phyloP scores from a whole-genome alignment of 2,329 filamentous ascomycete species.

The Penicillium sp. region DNA sequence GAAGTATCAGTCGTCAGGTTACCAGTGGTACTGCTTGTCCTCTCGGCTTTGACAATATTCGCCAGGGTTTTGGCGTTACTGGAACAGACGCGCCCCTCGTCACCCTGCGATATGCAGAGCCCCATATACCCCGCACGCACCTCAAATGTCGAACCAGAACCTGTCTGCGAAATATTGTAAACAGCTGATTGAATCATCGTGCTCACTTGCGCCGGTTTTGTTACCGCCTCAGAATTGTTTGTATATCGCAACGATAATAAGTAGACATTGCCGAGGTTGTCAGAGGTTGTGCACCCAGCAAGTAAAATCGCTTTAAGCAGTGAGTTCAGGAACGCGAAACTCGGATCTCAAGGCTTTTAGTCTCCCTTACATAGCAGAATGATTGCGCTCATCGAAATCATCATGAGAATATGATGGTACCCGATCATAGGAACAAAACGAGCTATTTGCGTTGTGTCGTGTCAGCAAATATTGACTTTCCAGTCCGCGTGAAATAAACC shows the following conservation, averaged over 20 bases:
- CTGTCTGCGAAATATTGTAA: constrained; percentile 8
- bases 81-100: constrained; percentile 5
- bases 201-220: constrained; percentile 3
- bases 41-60: background rate
- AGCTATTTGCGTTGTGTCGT: background rate
- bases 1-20: background rate
- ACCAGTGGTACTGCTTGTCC: background rate
- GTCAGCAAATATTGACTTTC: background rate
- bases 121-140: constrained; percentile 16
- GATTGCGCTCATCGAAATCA: background rate
- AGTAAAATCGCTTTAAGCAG: constrained; percentile 4
- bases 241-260: constrained; percentile 12
- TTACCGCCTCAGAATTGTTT: background rate
- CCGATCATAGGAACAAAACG: background rate
- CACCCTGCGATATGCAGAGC: constrained; percentile 6
- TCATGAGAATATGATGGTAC: constrained; percentile 10
- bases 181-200: constrained; percentile 6
- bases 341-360: background rate
- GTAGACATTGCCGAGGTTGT: constrained; percentile 10
- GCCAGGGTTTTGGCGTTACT: constrained; percentile 3
- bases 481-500: background rate
- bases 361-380: constrained; percentile 8
- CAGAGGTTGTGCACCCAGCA: constrained; percentile 11
- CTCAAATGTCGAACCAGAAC: constrained; percentile 3
- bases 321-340: background rate